Evolutionary conservation across 2,329 filamentous ascomycete species (phyloP).

Genomic region (Bipolaris victoriae): DNA sequence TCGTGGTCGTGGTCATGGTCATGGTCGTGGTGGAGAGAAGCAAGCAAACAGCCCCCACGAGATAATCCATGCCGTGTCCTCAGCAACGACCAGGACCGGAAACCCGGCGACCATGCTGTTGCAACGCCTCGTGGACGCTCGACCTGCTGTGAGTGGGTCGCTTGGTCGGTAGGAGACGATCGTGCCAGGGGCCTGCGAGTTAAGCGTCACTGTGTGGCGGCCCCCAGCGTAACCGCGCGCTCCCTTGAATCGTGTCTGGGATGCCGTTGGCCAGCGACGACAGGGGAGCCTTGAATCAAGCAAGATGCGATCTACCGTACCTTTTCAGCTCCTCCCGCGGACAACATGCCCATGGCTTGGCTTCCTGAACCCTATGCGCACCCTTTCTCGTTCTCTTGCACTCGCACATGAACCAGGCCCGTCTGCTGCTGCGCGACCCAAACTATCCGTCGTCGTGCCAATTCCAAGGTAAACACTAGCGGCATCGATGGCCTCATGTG

Average conservation of each 20-base stretch:
- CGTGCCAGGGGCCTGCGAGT: conserved; percentile 17
- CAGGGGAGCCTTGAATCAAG: conserved; percentile 15
- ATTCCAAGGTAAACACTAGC: neutral
- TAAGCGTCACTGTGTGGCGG: conserved; percentile 15
- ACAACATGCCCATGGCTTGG: conserved; percentile 12
- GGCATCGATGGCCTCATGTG: conserved; percentile 16
- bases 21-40: neutral
- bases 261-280: conserved; percentile 22
- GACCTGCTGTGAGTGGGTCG: conserved; percentile 19
- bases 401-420: conserved; percentile 9
- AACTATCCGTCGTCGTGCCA: neutral
- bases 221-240: conserved; percentile 29
- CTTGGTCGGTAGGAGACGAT: conserved; percentile 13
- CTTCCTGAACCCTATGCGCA: conserved; percentile 1
- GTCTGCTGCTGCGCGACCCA: conserved; percentile 7
- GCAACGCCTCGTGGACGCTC: conserved; percentile 19
- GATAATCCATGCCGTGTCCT: neutral
- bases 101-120: conserved; percentile 11
- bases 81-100: neutral
- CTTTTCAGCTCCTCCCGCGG: conserved; percentile 21
- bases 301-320: conserved; percentile 2
- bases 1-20: neutral
- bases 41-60: neutral
- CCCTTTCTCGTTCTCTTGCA: neutral
- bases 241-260: conserved; percentile 19